Percentiles rank a stretch among this genome's conserved stretches.
Evolutionary conservation across 2,329 filamentous ascomycete species (phyloP).

Genomic region (Dendrostoma leiphaemia): DNA sequence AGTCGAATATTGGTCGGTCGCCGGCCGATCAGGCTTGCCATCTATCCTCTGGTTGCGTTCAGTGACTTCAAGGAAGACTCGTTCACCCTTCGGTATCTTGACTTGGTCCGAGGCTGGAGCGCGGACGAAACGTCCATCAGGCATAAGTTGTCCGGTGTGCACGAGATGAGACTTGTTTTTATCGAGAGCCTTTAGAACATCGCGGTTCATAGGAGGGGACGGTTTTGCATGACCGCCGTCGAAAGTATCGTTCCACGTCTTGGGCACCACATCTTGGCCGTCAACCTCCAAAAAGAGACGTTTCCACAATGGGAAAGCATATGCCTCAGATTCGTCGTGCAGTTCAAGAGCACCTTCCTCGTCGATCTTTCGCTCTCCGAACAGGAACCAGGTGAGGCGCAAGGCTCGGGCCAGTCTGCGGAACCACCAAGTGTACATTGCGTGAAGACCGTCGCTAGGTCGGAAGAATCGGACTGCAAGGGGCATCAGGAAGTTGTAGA

Average conservation of each 20-base stretch:
- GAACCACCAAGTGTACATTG: constrained; percentile 96
- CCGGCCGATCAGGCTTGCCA: constrained; percentile 55
- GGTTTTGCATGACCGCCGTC: constrained; percentile 46
- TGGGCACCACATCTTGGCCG: constrained; percentile 42
- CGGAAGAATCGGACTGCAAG: constrained; percentile 80
- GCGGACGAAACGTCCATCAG: constrained; percentile 80
- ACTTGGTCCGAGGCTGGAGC: constrained; percentile 95
- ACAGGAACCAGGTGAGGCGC: constrained; percentile 87
- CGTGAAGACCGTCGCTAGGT: constrained; percentile 78
- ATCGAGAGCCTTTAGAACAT: constrained; percentile 35
- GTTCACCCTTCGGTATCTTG: constrained; percentile 80
- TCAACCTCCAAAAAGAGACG: constrained; percentile 47
- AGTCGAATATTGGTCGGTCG: constrained; percentile 52
- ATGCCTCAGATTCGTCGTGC: constrained; percentile 29
- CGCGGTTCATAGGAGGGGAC: constrained; percentile 30
- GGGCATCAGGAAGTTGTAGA: constrained; percentile 96
- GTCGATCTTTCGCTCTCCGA: constrained; percentile 75
- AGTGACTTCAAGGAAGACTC: constrained; percentile 76
- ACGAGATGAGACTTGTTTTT: constrained; percentile 45
- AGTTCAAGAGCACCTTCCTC: constrained; percentile 73
- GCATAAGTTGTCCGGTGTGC: constrained; percentile 52
- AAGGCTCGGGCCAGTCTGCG: constrained; percentile 76
- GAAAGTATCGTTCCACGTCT: constrained; percentile 58
- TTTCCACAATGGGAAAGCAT: constrained; percentile 36
- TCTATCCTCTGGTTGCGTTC: constrained; percentile 66